Evolutionary conservation across 306 rosid species (phyloP).

Genomic region (Gillenia trifoliata): DNA sequence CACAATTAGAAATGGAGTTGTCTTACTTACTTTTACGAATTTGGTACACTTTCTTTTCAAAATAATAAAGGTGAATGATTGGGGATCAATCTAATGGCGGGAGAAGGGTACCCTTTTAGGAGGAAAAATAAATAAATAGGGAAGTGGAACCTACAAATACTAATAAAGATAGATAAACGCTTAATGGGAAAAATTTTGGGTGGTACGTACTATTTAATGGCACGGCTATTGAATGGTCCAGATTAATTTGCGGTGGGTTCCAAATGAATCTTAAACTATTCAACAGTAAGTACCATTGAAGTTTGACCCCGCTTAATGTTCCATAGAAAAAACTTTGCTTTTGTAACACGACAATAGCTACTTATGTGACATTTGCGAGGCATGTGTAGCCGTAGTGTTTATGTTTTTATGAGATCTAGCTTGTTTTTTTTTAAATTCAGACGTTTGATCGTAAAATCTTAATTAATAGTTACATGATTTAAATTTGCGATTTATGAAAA

Average conservation of each 20-base stretch:
- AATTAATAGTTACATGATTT: no score
- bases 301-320: neutral
- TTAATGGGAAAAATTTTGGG: no score
- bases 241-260: no score
- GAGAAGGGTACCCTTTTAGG: neutral
- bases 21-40: neutral
- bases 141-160: neutral
- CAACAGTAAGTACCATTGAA: no score
- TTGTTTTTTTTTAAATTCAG: no score
- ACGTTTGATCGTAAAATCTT: no score
- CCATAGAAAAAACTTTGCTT: neutral
- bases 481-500: no score
- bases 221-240: no score
- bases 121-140: neutral
- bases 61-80: neutral
- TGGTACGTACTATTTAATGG: no score
- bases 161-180: no score
- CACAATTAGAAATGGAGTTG: neutral
- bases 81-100: neutral
- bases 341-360: neutral
- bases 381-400: no score
- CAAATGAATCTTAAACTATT: no score
- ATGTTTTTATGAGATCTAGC: neutral
- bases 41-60: neutral
- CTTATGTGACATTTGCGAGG: neutral